A percentile compares a stretch with the other conserved stretches of the same genome.
phyloP scores from a whole-genome alignment of 2,329 filamentous ascomycete genomes.

The Ophiostoma sp. region DNA sequence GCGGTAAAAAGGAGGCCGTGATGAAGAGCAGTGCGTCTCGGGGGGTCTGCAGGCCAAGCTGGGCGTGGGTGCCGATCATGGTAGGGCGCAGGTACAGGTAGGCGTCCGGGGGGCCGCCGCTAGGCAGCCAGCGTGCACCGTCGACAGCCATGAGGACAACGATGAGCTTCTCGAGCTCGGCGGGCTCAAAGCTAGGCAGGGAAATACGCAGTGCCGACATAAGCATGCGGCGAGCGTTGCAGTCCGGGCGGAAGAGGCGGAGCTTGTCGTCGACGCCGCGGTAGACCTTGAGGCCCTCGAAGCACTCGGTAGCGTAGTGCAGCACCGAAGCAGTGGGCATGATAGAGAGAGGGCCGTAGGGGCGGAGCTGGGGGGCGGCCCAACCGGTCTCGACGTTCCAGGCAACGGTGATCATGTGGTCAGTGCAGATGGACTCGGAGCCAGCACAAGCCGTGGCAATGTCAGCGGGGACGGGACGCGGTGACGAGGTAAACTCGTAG shows the following conservation, averaged over 20 bases:
- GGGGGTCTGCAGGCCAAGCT: slow-evolving; percentile 75
- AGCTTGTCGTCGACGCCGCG: slow-evolving; percentile 69
- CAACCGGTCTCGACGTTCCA: slow-evolving; percentile 66
- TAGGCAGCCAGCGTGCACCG: slow-evolving; percentile 68
- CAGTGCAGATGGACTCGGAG: slow-evolving; percentile 58
- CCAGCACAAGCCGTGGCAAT: slow-evolving; percentile 44
- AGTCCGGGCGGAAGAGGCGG: slow-evolving; percentile 69
- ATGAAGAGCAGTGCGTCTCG: slow-evolving; percentile 84
- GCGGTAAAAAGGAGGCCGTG: slow-evolving; percentile 60
- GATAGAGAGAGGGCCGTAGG: slow-evolving; percentile 70
- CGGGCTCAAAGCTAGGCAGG: slow-evolving; percentile 65
- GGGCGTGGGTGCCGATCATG: slow-evolving; percentile 74
- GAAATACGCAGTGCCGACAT: slow-evolving; percentile 61
- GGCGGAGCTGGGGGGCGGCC: slow-evolving; percentile 65
- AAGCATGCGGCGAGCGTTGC: slow-evolving; percentile 62
- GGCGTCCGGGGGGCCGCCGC: slow-evolving; percentile 52
- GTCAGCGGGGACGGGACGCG: slow-evolving; percentile 47
- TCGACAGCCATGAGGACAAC: slow-evolving; percentile 66
- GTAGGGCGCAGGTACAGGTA: slow-evolving; percentile 85
- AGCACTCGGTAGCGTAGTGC: slow-evolving; percentile 88
- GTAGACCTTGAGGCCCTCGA: slow-evolving; percentile 79
- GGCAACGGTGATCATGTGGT: slow-evolving; percentile 77
- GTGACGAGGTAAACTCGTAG: slow-evolving; percentile 47
- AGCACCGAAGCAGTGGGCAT: slow-evolving; percentile 76
- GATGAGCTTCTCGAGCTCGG: slow-evolving; percentile 69